Base-by-base conservation (phyloP, 2,329 filamentous ascomycete species). In the Nemania sp. region DNA sequence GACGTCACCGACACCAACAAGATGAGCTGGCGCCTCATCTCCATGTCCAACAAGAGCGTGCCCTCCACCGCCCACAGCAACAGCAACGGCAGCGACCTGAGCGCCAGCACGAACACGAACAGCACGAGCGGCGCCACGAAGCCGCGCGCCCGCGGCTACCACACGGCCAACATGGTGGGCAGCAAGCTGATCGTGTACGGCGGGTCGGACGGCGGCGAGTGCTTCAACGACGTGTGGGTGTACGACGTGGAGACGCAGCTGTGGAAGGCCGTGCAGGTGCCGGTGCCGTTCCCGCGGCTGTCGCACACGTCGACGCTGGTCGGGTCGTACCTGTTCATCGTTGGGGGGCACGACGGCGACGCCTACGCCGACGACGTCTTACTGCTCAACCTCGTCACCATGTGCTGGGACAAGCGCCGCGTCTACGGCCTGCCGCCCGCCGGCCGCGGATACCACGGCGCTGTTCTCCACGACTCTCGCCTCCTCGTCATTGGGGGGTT, bases 181-280 rank as follows among this genome's bases (percentile, higher is more conserved):
- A 80, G 80, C 70, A 89, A 89, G 72, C 80, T 89, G 57, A 88
- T 89, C 68, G 84, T 89, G 63, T 88, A 82, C 67, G 86, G 86
- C 33, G 86, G 86, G 28, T 86, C 83, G 3, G 86, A 89, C 67
- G 86, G 86, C 60, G 83, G 83, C 46, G 84, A 88, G 70, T 89
- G 86, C 71, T 89, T 89, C 71, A 80, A 85, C 66, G 86, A 89
- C 64, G 85, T 89, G 34, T 89, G 86, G 86, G 81, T 89, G 24
- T 88, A 87, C 71, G 84, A 89, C 66, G 80, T 88, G 5, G 84
- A 88, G 45, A 78, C 76, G 33, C 76, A 80, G 53, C 61, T 74
- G 20, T 89, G 86, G 83, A 81, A 79, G 56, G 66, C 74, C 6
- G 84, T 87, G 50, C 68, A 74, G 52, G 84, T 87, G 20, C 78